These are phyloP conservation scores for Saccharomycopsis sp. DNA, from an alignment of 805 yeast species.

Conservation along the genomic window DNA sequence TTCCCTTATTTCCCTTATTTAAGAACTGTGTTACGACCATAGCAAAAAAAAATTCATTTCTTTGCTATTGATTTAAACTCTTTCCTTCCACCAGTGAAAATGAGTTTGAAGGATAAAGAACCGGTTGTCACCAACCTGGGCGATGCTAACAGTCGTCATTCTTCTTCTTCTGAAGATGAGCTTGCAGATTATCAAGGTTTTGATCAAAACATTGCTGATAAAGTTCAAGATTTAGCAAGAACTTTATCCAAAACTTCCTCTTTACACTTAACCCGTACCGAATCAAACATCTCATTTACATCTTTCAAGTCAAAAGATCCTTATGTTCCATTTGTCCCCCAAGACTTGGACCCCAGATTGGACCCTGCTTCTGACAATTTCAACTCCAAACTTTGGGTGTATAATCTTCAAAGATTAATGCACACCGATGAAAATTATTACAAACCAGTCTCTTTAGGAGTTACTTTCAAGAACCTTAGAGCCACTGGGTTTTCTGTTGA, in stretches of 20 bases:
- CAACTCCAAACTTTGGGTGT: conserved; percentile 52
- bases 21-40: too few relatives aligned
- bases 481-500: conserved; percentile 42
- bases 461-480: conserved; percentile 33
- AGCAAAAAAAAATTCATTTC: too few relatives aligned
- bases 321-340: too few relatives aligned
- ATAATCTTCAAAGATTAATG: conserved; percentile 41
- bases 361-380: conserved; percentile 52
- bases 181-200: conserved; percentile 27
- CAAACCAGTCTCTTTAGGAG: conserved; percentile 39
- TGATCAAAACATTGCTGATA: conserved; percentile 24
- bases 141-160: background rate
- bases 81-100: too few relatives aligned
- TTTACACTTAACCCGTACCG: too few relatives aligned
- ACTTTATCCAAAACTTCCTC: conserved; percentile 23
- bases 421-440: conserved; percentile 50
- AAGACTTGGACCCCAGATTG: conserved; percentile 29
- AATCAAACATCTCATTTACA: background rate
- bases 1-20: too few relatives aligned
- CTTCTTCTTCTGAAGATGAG: too few relatives aligned
- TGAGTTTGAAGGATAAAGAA: background rate
- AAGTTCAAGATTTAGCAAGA: conserved; percentile 32
- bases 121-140: background rate
- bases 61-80: too few relatives aligned
- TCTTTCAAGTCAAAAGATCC: too few relatives aligned